These are phyloP conservation scores for Tylopilus rubrobrunneus DNA, from an alignment of 768 basidiomycete genomes.

Conservation along the genomic window DNA sequence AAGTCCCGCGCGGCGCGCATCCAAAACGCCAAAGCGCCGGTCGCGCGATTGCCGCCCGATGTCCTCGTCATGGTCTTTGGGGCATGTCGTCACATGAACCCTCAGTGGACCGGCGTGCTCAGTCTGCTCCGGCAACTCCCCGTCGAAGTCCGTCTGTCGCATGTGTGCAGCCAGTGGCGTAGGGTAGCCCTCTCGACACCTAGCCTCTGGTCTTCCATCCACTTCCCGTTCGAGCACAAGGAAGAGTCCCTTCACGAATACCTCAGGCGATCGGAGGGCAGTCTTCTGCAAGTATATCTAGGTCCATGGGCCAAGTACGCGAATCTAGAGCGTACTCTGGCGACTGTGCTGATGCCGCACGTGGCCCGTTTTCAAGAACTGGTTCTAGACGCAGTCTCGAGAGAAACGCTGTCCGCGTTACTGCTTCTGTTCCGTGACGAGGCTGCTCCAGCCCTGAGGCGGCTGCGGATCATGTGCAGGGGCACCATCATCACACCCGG, in stretches of 20 bases:
- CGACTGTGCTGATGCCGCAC: constrained; percentile 27
- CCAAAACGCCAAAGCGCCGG: constrained; percentile 27
- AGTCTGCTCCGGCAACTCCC: constrained; percentile 31
- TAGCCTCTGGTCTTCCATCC: constrained; percentile 34
- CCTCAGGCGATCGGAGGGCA: constrained; percentile 29
- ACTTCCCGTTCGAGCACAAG: constrained; percentile 28
- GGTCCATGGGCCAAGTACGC: constrained; percentile 32
- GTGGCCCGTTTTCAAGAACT: constrained; percentile 27
- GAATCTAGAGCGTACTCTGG: constrained; percentile 23
- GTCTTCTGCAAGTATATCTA: constrained; percentile 31
- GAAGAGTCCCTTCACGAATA: constrained; percentile 31
- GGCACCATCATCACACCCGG: constrained; percentile 28
- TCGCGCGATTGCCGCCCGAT: constrained; percentile 30
- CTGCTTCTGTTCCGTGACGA: constrained; percentile 23
- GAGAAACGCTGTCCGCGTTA: constrained; percentile 26
- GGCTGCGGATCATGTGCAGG: constrained; percentile 28
- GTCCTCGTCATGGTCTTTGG: constrained; percentile 31
- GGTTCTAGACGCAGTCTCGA: constrained; percentile 29
- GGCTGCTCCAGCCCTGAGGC: constrained; percentile 25
- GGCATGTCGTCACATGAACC: constrained; percentile 29
- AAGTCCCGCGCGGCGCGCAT: constrained; percentile 29
- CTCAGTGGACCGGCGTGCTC: constrained; percentile 32
- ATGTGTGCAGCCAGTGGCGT: constrained; percentile 34
- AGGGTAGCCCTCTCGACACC: constrained; percentile 32
- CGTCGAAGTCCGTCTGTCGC: constrained; percentile 32